Evolutionary conservation across 768 basidiomycete genomes (phyloP), one percentile per base, ranked within the genome.

Genomic region (Steccherinum ochraceum): DNA sequence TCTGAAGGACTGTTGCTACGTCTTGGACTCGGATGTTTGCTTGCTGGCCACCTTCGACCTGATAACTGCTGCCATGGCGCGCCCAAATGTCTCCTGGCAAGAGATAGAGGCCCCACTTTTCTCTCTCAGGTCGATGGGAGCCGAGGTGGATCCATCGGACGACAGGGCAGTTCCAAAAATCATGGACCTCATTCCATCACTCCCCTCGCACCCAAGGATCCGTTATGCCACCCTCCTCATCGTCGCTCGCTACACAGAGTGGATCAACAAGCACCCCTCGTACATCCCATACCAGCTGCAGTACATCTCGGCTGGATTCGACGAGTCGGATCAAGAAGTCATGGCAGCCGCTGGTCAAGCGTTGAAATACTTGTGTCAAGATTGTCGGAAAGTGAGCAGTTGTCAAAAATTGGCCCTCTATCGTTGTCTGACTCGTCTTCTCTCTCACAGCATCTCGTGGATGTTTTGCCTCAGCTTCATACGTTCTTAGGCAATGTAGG

Each of bases 121-220:
- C 69, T 93, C 94, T 16, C 86, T 99, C 85, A 79, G 96, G 42
- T 93, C 95, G 12, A 98, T 99, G 91, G 96, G 96, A 10, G 94
- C 92, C 3, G 86, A 94, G 67, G 78, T 98, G 20, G 89, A 97
- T 60, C 72, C 82, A 7, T 71, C 75, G 39, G 94, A 98, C 65
- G 79, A 89, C 45, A 79, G 77, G 53, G 83, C 89, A 27, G 84
- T 98, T n/a, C 93, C 94, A 2, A 91, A 92, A 65, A 94, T 98
- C 61, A 92, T 99, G 83, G 89, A 93, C 61, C 77, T 97, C 43
- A 83, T 99, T 24, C 93, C 94, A 3, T 82, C 80, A 21, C 82
- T 99, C 23, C 96, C 96, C 1, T 70, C 72, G 41, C 95, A 98
- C 64, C 93, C 93, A 42, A 80, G 83, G 46, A 89, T 99, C 55